A percentile compares a stretch with the other conserved stretches of the same genome.
phyloP scores from a whole-genome alignment of 352 stramenopile genomes.

The Detonula confervacea region DNA sequence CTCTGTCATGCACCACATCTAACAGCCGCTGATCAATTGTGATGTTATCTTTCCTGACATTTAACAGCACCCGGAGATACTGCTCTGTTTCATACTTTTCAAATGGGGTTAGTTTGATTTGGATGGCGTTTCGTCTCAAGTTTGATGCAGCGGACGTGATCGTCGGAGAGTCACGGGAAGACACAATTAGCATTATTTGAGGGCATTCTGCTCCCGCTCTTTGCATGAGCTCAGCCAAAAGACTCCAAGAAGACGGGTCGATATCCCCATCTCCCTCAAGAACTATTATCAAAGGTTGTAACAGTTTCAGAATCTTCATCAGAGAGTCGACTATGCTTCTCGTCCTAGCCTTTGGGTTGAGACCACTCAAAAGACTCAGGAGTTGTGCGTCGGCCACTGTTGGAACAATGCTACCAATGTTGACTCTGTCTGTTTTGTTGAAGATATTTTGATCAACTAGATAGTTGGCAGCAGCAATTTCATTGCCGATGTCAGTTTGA shows the following conservation, averaged over 20 bases:
- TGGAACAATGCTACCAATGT: slow-evolving; percentile 61
- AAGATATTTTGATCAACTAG: slow-evolving; percentile 59
- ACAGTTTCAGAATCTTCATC: slow-evolving; percentile 63
- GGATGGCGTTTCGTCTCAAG: slow-evolving; percentile 49
- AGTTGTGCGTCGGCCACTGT: slow-evolving; percentile 61
- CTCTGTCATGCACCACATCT: slow-evolving; percentile 62
- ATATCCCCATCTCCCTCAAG: slow-evolving; percentile 66
- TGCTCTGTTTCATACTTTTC: slow-evolving; percentile 64
- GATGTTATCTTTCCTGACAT: slow-evolving; percentile 43
- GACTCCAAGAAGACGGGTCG: slow-evolving; percentile 62
- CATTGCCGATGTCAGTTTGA: slow-evolving; percentile 33
- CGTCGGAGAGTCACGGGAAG: slow-evolving; percentile 57
- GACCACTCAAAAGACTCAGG: slow-evolving; percentile 58
- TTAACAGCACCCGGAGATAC: slow-evolving; percentile 50
- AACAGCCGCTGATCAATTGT: slow-evolving; percentile 49
- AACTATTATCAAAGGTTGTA: slow-evolving; percentile 59
- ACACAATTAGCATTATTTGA: slow-evolving; percentile 60
- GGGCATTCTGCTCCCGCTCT: slow-evolving; percentile 48
- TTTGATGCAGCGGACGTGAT: slow-evolving; percentile 57
- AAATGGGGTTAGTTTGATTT: slow-evolving; percentile 61
- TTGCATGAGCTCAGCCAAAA: slow-evolving; percentile 64
- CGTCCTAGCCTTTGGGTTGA: slow-evolving; percentile 60
- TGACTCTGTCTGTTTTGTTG: slow-evolving; percentile 65
- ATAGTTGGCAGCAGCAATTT: slow-evolving; percentile 50
- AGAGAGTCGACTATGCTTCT: slow-evolving; percentile 61